These are phyloP conservation scores for Theileria equi DNA, from an alignment of 169 alveolate genomes.

Conservation along the genomic window DNA sequence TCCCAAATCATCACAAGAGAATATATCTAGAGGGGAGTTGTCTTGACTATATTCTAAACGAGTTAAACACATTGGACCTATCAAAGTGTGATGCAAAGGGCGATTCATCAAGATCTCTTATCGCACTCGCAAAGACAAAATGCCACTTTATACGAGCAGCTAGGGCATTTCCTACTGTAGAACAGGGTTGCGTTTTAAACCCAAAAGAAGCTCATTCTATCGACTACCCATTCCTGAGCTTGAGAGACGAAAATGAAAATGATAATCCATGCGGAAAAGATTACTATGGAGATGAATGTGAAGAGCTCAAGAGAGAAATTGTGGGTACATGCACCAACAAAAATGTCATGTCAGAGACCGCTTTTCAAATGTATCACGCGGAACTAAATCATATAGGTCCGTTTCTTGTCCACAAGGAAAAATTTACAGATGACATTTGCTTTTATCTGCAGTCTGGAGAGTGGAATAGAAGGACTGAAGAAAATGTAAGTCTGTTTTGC, in stretches of 20 bases:
- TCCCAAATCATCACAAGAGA: neutral
- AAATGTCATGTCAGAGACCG: constrained; percentile 72
- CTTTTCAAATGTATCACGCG: constrained; percentile 78
- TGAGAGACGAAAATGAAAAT: neutral
- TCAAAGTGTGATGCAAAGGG: constrained; percentile 73
- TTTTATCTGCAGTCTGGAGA: constrained; percentile 75
- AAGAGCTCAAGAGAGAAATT: constrained; percentile 69
- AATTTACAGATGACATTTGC: constrained; percentile 70
- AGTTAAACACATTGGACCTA: constrained; percentile 65
- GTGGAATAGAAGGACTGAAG: constrained; percentile 76
- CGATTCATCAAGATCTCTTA: constrained; percentile 71
- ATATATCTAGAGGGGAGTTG: constrained; percentile 66
- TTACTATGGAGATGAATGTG: constrained; percentile 56
- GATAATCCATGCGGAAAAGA: constrained; percentile 61
- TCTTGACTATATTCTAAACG: constrained; percentile 69
- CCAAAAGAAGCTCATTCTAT: too few relatives aligned
- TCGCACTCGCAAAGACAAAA: constrained; percentile 78
- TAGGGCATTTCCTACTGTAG: constrained; percentile 69
- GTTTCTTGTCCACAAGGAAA: neutral
- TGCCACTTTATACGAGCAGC: constrained; percentile 72
- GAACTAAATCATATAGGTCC: constrained; percentile 74
- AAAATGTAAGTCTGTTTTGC: constrained; percentile 49
- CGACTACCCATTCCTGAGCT: constrained; percentile 12
- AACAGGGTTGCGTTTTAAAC: constrained; percentile 72
- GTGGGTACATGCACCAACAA: constrained; percentile 70